Evolutionary conservation across 1,284 basidiomycete genomes (phyloP), one percentile per base, ranked within the genome.

Genomic region (Trichosporon sp.): DNA sequence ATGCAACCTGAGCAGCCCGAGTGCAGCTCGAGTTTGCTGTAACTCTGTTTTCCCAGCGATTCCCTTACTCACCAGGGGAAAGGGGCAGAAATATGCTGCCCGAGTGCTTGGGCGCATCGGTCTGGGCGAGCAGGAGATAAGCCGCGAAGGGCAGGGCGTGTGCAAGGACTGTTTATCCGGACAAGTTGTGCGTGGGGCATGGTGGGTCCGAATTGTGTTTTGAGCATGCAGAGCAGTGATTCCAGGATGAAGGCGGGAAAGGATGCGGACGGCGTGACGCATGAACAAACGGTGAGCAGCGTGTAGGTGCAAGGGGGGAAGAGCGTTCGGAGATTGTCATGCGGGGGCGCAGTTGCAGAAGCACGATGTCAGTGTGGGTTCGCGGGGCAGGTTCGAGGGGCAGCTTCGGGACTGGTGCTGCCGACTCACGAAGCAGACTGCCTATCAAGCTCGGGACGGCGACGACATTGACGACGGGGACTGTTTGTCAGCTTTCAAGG

Each of bases 81-180:
- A 77, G 70, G 7, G 76, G 76, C 19, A 78, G 73, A 70, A 78
- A 78, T 56, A 76, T 70, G 32, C 65, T 63, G 66, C 69, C 67
- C 4, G 68, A 66, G 26, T 76, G 72, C 35, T 71, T 67, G 31
- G 77, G 77, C 48, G 73, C 71, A 61, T 77, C 74, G 35, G 71
- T 72, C 71, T 78, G 77, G 31, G 76, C 76, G 65, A 78, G 74
- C 4, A 75, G 68, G 40, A 78, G 74, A 64, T 78, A 78, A 11
- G 75, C 69, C 19, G 75, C 69, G 4, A 72, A 73, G 8, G 77
- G 76, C n/a, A 77, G 70, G 1, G 74, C 73, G 65, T 77, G 75
- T 10, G 74, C 67, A 38, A 78, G 71, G 2, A 78, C 77, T 78
- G 68, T 35, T 32, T 8, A 11, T 16, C n/a, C 32, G 38, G 38